Conservation (phyloP, 768 basidiomycete species). For the Suillus decipiens region DNA sequence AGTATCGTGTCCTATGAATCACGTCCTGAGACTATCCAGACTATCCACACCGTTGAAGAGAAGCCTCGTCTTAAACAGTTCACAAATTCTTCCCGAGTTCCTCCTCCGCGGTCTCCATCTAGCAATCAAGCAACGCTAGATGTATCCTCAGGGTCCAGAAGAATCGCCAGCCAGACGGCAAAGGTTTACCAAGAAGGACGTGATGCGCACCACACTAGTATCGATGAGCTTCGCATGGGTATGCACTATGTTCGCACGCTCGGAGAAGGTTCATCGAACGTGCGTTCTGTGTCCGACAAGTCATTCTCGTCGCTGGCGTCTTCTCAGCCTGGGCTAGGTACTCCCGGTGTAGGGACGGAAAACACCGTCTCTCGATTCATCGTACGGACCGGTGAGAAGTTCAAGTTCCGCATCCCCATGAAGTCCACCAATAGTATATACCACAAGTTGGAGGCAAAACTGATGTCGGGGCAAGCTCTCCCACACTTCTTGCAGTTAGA, state of each 20-base stretch:
- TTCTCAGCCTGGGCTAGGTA: conserved; percentile 43
- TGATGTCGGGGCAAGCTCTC: conserved; percentile 52
- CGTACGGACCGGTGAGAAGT: conserved; percentile 56
- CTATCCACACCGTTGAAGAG: conserved; percentile 27
- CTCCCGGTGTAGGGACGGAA: conserved; percentile 28
- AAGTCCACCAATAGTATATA: conserved; percentile 27
- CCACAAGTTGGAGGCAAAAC: conserved; percentile 47
- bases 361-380: conserved; percentile 41
- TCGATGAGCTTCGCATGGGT: conserved; percentile 68
- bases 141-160: conserved; percentile 34
- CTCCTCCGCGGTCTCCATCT: conserved; percentile 52
- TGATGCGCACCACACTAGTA: conserved; percentile 37
- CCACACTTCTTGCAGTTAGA: conserved; percentile 60
- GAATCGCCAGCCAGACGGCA: conserved; percentile 65
- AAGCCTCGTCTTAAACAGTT: conserved; percentile 73
- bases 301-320: conserved; percentile 69
- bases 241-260: conserved; percentile 71
- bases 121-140: conserved; percentile 21
- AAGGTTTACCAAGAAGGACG: conserved; percentile 48
- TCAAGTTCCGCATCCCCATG: conserved; percentile 57
- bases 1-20: conserved; percentile 38
- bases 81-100: conserved; percentile 66
- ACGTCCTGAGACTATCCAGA: conserved; percentile 28
- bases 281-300: conserved; percentile 37
- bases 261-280: conserved; percentile 49